Evolutionary conservation across 2,329 filamentous ascomycete species (phyloP), one percentile per base, ranked within the genome.

Genomic region (Cladorrhinum sp.): DNA sequence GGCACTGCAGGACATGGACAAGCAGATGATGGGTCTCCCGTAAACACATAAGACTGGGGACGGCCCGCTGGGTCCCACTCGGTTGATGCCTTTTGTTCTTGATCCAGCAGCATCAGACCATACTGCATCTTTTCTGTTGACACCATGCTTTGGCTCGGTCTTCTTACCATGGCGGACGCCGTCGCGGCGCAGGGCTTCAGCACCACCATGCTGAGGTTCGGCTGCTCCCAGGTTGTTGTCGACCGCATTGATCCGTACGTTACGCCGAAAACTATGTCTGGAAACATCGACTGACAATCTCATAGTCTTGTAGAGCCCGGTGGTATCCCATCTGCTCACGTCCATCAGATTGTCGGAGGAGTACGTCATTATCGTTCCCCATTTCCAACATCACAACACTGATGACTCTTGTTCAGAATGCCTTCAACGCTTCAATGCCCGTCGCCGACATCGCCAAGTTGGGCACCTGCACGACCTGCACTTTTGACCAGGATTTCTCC

Each of bases 401-500:
- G 18, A 45, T 20, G n/a, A 18, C 8, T 20, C 3, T 7, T 5
- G 10, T 45, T 12, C 41, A 45, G 41, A 72, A 74, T 60, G 66
- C 71, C 23, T 74, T 74, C 65, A 72, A 69, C 54, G 65, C 67
- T 2, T 67, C 66, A 32, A 74, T 74, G 70, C 63, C 66, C 9
- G 18, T 53, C 56, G 57, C 69, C 4, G 72, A 74, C 50, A 68
- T 74, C 29, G 68, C 70, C 16, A 61, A 66, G 32, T 13, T 62
- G 6, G 70, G 76, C 2, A 75, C 71, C 10, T 79, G 77, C 70
- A 79, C 77, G 1, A 77, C 70, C 1, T 79, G 76, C 66, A 73
- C 73, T n/a, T 76, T 77, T 52, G 71, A 70, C n/a, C 73, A 78
- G 25, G 76, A 78, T 61, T 71, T 75, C 60, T 74, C 70, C 60